These are phyloP conservation scores for Skeletonema grethae DNA, from an alignment of 108 stramenopile species.

Conservation along the genomic window DNA sequence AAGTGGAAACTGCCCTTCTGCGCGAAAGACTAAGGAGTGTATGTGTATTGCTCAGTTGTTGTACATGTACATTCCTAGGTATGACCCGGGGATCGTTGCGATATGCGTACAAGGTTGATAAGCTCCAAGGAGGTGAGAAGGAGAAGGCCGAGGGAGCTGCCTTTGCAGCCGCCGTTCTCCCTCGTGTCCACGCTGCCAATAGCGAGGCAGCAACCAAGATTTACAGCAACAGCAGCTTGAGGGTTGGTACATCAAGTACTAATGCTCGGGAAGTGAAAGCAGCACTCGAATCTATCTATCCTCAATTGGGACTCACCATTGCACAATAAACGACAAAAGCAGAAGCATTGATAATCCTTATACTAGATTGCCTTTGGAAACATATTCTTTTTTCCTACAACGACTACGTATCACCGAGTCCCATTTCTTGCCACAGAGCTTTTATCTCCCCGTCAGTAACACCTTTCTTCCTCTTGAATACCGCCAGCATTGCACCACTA, in stretches of 20 bases:
- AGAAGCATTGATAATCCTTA: too few species aligned
- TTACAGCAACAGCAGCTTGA: too few species aligned
- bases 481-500: conserved; percentile 19
- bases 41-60: conserved; percentile 63
- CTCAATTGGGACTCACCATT: too few species aligned
- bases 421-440: conserved; percentile 18
- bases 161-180: conserved; percentile 78
- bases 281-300: too few species aligned
- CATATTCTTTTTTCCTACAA: background rate
- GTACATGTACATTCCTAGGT: conserved; percentile 77
- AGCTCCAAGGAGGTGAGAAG: conserved; percentile 55
- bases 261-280: too few species aligned
- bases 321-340: too few species aligned
- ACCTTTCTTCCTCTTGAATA: conserved; percentile 15
- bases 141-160: conserved; percentile 67
- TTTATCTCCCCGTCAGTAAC: conserved; percentile 10
- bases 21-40: conserved; percentile 43
- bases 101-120: conserved; percentile 62
- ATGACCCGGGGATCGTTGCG: conserved; percentile 75
- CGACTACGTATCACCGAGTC: conserved; percentile 7
- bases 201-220: conserved; percentile 56
- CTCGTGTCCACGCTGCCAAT: conserved; percentile 59
- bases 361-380: too few species aligned
- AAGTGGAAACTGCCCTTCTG: conserved; percentile 55
- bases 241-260: too few species aligned